Percentiles rank a stretch among this genome's conserved stretches.
Evolutionary conservation across 1,284 basidiomycete genomes (phyloP).

Genomic region (Cutaneotrichosporon sp.): DNA sequence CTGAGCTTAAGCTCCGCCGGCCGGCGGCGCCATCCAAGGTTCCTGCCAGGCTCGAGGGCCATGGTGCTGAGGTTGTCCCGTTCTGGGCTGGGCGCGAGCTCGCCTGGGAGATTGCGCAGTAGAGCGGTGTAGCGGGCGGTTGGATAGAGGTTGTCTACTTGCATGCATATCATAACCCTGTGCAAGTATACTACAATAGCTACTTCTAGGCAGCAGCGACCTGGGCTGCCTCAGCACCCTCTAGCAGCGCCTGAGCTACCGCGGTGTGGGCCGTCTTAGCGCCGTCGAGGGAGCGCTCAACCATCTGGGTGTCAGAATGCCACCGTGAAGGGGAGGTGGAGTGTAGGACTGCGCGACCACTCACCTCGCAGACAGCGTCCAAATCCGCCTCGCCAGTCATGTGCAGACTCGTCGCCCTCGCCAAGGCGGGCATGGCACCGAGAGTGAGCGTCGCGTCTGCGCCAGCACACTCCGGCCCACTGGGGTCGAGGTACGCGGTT

Average conservation of each 20-base stretch:
- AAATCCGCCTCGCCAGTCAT: conserved; percentile 59
- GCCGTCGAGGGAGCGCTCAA: conserved; percentile 26
- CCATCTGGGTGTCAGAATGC: conserved; percentile 26
- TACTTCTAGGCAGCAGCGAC: background rate
- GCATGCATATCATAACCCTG: background rate
- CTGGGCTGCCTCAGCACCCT: conserved; percentile 3
- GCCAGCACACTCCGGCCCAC: conserved; percentile 49
- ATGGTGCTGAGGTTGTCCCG: conserved; percentile 65
- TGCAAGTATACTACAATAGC: background rate
- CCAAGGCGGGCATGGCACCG: conserved; percentile 84
- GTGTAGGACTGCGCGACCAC: background rate
- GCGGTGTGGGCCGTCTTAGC: conserved; percentile 31
- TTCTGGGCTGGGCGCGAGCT: conserved; percentile 88
- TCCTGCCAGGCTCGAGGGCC: conserved; percentile 53
- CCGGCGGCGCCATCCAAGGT: conserved; percentile 44
- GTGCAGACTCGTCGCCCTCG: conserved; percentile 74
- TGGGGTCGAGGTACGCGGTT: conserved; percentile 73
- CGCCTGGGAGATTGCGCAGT: conserved; percentile 66
- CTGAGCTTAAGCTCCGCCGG: conserved; percentile 49
- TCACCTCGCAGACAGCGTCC: conserved; percentile 15
- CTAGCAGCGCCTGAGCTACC: conserved; percentile 31
- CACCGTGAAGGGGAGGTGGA: too few species aligned
- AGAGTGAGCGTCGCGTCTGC: conserved; percentile 64
- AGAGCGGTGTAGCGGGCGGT: background rate
- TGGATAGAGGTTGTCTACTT: background rate